Base-by-base conservation (phyloP, 169 alveolate genomes). In the Plasmodium ovale region DNA sequence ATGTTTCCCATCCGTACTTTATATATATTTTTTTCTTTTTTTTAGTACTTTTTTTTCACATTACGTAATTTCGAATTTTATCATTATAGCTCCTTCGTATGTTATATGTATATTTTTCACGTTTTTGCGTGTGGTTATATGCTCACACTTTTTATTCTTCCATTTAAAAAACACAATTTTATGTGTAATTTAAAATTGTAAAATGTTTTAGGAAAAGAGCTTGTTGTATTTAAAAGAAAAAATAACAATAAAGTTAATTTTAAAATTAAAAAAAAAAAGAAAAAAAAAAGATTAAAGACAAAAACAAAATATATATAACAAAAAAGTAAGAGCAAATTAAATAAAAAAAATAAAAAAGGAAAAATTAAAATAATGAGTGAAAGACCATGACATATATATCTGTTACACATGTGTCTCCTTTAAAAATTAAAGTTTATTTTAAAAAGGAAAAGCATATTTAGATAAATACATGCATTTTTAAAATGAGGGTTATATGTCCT, bases 241-340 rank as follows among this genome's bases (percentile, higher is more conserved):
- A n/a, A n/a, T n/a, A n/a, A n/a, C n/a, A 39, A 39, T 6, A 39
- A 39, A 39, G 9, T 65, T 65, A 65, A 65, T 65, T 65, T 65
- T 16, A 65, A 65, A 65, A 10, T 21, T n/a, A 65, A 65, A 6
- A 25, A n/a, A n/a, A n/a, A n/a, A n/a, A n/a, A n/a, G n/a, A n/a
- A n/a, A n/a, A n/a, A n/a, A n/a, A n/a, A n/a, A 35, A n/a, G 14
- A 19, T n/a, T 35, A 65, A 65, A 65, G 25, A 65, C 73, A 35
- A 35, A 65, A 65, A 35, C 73, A 65, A 65, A 19, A 27, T 25
- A 65, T 33, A 31, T 65, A 65, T 65, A n/a, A 47, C 58, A 39
- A 29, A 65, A 0, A 65, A 65, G 42, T 51, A 49, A 12, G 35
- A 9, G 9, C 9, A 39, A 39, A 39, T 39, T 6, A 39, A 39